Evolutionary conservation across 176 grass and related monocot species (phyloP), one percentile per base, ranked within the genome.

Genomic region (Chloris gayana): DNA sequence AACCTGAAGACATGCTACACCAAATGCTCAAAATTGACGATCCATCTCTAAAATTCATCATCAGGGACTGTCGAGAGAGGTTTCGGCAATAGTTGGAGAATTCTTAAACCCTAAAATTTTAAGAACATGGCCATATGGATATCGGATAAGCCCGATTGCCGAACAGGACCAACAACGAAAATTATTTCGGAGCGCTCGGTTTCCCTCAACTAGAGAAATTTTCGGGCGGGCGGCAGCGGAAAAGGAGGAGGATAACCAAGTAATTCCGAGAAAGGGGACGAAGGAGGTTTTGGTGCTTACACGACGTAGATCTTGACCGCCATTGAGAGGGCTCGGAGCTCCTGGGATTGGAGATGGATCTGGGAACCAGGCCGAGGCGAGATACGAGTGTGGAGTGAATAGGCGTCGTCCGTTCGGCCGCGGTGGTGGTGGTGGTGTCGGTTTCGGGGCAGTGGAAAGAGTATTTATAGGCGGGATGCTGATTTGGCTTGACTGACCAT

Each of bases 281-380:
- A 62, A 26, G 49, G 70, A 62, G 70, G 57, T 18, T 49, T 24
- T 12, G 75, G 68, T 79, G 65, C 93, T 93, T 93, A 97, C 93
- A 97, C 90, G 41, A 97, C 76, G 83, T 97, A 97, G 72, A 97
- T 68, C 87, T 93, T 97, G 64, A 72, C 79, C 53, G 90, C 88
- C 93, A 97, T 97, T 80, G 87, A 80, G 85, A 83, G n/a, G 64
- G 17, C 32, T 66, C 70, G 79, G 64, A 83, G 75, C 76, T 77
- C 70, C 66, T 54, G 29, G 31, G 35, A 63, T 68, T 50, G 72
- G 76, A 64, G 45, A 76, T 46, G 46, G 82, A 1, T 21, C 50
- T 50, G 47, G 50, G 50, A 53, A 34, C 19, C 11, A 75, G 41
- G 38, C 17, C 50, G 50, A 21, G 17, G 1, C 9, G 70, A 21